Evolutionary conservation across 768 basidiomycete species (phyloP).

Genomic region (Podaxis mareebaensis): DNA sequence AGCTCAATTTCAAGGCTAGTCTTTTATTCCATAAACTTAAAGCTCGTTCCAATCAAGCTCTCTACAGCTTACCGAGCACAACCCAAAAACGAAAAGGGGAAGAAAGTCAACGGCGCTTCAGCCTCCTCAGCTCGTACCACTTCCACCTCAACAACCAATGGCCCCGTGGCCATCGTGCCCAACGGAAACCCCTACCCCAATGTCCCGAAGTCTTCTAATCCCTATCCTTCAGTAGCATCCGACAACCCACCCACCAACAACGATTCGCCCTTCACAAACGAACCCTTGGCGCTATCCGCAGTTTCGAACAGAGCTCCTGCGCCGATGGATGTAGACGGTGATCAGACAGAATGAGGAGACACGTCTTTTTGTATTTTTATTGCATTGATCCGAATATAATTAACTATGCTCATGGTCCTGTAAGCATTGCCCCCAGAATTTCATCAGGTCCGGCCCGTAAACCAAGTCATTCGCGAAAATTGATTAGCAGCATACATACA

Average conservation of each 20-base stretch:
- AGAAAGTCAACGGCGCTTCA: slow-evolving; percentile 31
- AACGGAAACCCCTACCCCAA: slow-evolving; percentile 6
- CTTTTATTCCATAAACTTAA: not conserved
- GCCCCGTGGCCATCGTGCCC: slow-evolving; percentile 6
- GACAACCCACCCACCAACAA: not conserved
- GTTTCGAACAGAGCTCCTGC: not conserved
- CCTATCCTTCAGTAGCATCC: slow-evolving; percentile 4
- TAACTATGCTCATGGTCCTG: not conserved
- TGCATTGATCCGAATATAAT: not conserved
- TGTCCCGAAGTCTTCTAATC: slow-evolving; percentile 8
- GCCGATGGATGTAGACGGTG: slow-evolving; percentile 19
- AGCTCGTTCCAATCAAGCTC: not conserved
- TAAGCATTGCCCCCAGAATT: not conserved
- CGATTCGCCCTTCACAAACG: slow-evolving; percentile 8
- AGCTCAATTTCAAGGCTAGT: slow-evolving; percentile 62
- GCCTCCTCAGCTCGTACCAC: slow-evolving; percentile 19
- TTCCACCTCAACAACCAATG: slow-evolving; percentile 25
- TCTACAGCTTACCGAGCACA: slow-evolving; percentile 63
- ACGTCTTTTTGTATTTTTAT: not conserved
- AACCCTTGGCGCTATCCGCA: slow-evolving; percentile 2
- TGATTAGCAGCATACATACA: not conserved
- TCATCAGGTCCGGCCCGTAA: not conserved
- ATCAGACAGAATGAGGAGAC: not conserved
- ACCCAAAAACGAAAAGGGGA: slow-evolving; percentile 61
- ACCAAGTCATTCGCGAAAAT: not conserved